Conservation (phyloP, 2,329 filamentous ascomycete genomes). For the Trichoderma arundinaceum region DNA sequence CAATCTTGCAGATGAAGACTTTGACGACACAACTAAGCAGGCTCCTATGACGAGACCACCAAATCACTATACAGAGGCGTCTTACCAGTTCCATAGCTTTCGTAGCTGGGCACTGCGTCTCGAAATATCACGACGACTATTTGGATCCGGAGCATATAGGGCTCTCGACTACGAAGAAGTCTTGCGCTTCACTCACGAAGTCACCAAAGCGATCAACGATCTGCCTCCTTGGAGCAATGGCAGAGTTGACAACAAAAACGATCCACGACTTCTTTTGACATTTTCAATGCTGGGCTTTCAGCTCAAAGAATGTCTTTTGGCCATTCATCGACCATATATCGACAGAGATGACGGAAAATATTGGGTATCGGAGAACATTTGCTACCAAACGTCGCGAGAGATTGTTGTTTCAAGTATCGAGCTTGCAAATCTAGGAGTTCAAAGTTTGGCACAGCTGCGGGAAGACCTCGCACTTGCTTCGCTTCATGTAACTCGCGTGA, state of each 20-base stretch:
- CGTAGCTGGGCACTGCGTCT: conserved; percentile 22
- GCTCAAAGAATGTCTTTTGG: conserved; percentile 16
- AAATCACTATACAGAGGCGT: conserved; percentile 3
- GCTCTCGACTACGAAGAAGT: conserved; percentile 14
- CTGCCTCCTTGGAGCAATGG: conserved; percentile 1
- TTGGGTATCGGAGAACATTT: conserved; percentile 16
- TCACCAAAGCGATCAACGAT: conserved; percentile 17
- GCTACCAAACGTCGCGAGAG: conserved; percentile 22
- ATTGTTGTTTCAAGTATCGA: conserved; percentile 6
- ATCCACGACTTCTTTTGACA: neutral
- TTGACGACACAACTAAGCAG: conserved; percentile 9
- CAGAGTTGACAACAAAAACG: neutral
- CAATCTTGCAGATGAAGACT: conserved; percentile 21
- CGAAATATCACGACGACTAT: conserved; percentile 20
- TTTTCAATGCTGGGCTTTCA: conserved; percentile 16
- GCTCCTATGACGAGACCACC: neutral
- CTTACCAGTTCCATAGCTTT: conserved; percentile 19
- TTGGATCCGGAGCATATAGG: conserved; percentile 2
- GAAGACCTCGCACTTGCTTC: conserved; percentile 19
- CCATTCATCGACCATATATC: conserved; percentile 7
- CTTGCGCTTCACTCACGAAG: conserved; percentile 21
- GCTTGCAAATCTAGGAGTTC: neutral
- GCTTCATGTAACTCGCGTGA: conserved; percentile 21
- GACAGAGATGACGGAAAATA: conserved; percentile 22
- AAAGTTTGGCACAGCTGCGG: conserved; percentile 9